Conservation (phyloP, 345 rosid genomes). For the rapeseed (Brassica napus) region DNA sequence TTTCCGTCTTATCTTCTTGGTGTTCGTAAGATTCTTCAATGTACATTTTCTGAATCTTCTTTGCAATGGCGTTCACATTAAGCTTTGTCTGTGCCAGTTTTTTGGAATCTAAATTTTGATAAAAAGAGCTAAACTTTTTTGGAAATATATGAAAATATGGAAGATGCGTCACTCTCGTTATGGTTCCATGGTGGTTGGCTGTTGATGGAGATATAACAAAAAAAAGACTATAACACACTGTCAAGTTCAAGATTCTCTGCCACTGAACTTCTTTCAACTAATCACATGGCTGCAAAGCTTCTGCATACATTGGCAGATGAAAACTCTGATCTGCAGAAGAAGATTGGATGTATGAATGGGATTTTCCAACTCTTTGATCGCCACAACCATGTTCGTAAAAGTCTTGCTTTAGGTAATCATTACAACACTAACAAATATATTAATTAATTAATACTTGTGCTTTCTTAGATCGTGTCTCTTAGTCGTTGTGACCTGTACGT, state of each 20-base stretch:
- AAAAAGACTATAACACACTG: background rate
- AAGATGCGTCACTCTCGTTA: slow-evolving; percentile 43
- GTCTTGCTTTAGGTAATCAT: slow-evolving; percentile 64
- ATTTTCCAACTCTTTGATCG: slow-evolving; percentile 88
- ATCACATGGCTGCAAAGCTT: slow-evolving; percentile 86
- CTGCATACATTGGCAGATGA: slow-evolving; percentile 90
- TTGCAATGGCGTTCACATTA: slow-evolving; percentile 32
- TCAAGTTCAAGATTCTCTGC: background rate
- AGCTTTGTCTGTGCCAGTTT: slow-evolving; percentile 25
- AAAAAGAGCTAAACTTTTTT: background rate
- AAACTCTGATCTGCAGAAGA: slow-evolving; percentile 85
- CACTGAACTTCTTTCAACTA: slow-evolving; percentile 5
- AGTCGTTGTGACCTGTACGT: slow-evolving; percentile 37
- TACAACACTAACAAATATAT: background rate
- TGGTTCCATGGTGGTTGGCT: slow-evolving; percentile 31
- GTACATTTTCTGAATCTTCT: slow-evolving; percentile 29
- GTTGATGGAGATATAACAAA: slow-evolving; percentile 22
- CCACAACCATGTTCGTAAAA: slow-evolving; percentile 51
- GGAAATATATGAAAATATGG: slow-evolving; percentile 38
- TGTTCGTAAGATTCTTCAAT: slow-evolving; percentile 10
- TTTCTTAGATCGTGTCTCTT: slow-evolving; percentile 32
- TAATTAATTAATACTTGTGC: background rate
- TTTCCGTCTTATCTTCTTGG: background rate
- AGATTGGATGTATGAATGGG: slow-evolving; percentile 93
- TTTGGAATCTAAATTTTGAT: slow-evolving; percentile 20